Base-by-base conservation (phyloP, 768 basidiomycete species). In the Boletus edulis region DNA sequence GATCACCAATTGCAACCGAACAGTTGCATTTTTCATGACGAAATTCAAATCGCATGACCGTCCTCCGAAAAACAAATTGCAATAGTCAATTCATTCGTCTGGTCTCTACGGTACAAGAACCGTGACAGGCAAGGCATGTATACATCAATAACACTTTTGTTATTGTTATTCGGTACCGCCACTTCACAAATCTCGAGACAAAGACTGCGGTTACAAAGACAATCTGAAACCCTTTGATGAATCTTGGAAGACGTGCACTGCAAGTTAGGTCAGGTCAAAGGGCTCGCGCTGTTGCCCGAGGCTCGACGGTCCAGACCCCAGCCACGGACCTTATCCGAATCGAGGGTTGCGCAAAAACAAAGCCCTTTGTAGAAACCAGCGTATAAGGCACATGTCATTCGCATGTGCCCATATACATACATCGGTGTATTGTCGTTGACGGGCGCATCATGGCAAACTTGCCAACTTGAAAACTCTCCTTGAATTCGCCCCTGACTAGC, bases 291-390 rank as follows among this genome's bases (percentile, higher is more conserved):
- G 29, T 29, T 2, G 29, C 29, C 29, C 47, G n/a, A n/a, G n/a
- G n/a, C 32, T 44, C 46, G 46, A 46, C n/a, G 46, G 49, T 52
- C 62, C 35, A 65, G 62, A 50, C 51, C n/a, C 4, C 10, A 14
- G 1, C 17, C 5, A 15, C 50, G 63, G 59, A 62, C 50, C 62
- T 49, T 43, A 42, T 42, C 48, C 55, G 45, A 6, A 41, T 62
- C 51, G 51, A 50, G 59, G 54, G 54, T 43, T 51, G 40, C n/a
- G n/a, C n/a, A n/a, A n/a, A n/a, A n/a, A 13, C 34, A 13, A 35
- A 35, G 34, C 3, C 3, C 20, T 6, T 41, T 46, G 22, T 5
- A 34, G 45, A 50, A 35, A 8, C 11, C 44, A 17, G 18, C 34
- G 13, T 35, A 35, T 35, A 35, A 14, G 34, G 14, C 34, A 12